Conservation (phyloP, 208 protist species). For the Acanthamoeba polyphaga region DNA sequence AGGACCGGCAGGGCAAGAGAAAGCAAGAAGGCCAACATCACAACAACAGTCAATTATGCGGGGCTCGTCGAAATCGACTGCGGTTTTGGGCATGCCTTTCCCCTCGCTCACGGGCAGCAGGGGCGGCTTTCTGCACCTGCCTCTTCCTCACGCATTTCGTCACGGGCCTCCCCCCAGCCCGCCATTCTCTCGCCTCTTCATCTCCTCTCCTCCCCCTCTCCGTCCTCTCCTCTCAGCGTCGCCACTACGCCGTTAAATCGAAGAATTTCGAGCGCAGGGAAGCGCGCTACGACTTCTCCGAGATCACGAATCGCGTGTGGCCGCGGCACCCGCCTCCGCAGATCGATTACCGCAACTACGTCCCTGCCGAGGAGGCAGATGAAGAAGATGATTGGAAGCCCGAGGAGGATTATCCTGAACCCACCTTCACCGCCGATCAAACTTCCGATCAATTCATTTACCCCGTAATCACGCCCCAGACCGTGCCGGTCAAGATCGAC, state of each 20-base stretch:
- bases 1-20: background rate
- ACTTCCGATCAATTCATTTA: background rate
- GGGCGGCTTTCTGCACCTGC: background rate
- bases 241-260: background rate
- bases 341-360: conserved; percentile 33
- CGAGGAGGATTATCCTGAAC: conserved; percentile 48
- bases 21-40: background rate
- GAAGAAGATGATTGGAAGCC: conserved; percentile 51
- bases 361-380: conserved; percentile 47
- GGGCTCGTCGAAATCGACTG: background rate
- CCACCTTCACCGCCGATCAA: background rate
- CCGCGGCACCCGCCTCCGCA: background rate
- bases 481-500: background rate
- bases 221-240: background rate
- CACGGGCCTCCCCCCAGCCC: background rate
- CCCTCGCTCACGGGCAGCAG: background rate
- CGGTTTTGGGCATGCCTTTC: background rate
- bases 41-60: background rate
- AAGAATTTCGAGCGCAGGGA: conserved; percentile 40
- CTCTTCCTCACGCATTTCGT: background rate
- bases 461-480: background rate
- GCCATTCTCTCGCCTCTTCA: background rate
- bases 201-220: background rate
- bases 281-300: conserved; percentile 21
- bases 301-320: background rate